These are phyloP conservation scores for Stygiomarasmius scandens DNA, from an alignment of 1,284 basidiomycete species.

Conservation along the genomic window DNA sequence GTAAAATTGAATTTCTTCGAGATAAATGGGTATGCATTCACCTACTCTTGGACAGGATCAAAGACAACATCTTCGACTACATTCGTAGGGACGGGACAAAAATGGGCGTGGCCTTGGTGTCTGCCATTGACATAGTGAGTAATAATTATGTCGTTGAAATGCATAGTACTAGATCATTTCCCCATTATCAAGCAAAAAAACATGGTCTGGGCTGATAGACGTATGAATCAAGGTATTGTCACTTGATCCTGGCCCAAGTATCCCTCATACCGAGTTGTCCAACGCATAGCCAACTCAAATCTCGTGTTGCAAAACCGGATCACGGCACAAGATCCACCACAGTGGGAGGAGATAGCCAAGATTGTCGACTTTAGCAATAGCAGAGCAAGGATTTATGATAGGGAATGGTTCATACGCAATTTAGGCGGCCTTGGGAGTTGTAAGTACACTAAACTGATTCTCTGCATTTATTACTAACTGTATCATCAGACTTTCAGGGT, in stretches of 20 bases:
- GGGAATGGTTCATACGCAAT: conserved; percentile 16
- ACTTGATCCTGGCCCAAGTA: no score
- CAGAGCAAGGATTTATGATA: conserved; percentile 5
- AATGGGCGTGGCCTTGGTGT: conserved; percentile 10
- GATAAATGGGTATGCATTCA: not conserved
- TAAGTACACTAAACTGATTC: not conserved
- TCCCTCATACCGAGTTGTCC: no score
- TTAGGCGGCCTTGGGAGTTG: conserved; percentile 18
- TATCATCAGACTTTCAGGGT: conserved; percentile 2
- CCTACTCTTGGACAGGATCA: conserved; percentile 6
- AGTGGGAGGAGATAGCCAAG: not conserved
- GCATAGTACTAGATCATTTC: not conserved
- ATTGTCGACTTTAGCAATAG: conserved; percentile 9
- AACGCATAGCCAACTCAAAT: conserved; percentile 20
- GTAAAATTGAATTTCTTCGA: not conserved
- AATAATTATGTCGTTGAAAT: not conserved
- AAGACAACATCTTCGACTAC: conserved; percentile 14
- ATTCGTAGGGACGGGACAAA: conserved; percentile 5
- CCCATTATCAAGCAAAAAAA: conserved; percentile 8
- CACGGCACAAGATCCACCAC: conserved; percentile 11
- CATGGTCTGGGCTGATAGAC: conserved; percentile 20
- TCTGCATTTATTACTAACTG: not conserved
- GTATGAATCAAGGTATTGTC: conserved; percentile 21
- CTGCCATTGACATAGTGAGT: conserved; percentile 13
- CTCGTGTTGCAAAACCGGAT: conserved; percentile 14